Evolutionary conservation across 1,284 basidiomycete genomes (phyloP), one percentile per base, ranked within the genome.

Genomic region (Exsudoporus floridanus): DNA sequence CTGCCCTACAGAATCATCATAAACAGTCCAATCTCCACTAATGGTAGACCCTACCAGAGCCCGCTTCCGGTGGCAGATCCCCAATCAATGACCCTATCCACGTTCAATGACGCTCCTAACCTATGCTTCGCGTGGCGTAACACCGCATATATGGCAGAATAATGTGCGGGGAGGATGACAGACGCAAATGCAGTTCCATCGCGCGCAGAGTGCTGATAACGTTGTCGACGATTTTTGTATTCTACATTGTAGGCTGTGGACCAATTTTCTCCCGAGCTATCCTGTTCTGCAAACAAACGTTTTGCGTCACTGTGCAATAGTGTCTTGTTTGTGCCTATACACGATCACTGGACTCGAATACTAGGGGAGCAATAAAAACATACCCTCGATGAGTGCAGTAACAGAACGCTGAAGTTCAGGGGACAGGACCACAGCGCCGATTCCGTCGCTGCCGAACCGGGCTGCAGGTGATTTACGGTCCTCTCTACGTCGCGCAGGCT

Each of bases 381-480:
- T 56, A 88, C 88, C 79, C 55, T 79, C 73, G 55, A 90, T 84
- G 50, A 89, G 70, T 18, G 69, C 60, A 41, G 76, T 75, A 52
- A 89, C 81, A 14, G 81, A 69, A n/a, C 74, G 70, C 55, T 82
- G 80, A 51, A 95, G 75, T 66, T 91, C 83, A 10, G 77, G 67
- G 2, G 92, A 87, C 10, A 95, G 64, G 9, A 86, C 73, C 12
- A 92, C 80, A 50, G 83, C 73, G 8, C 90, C 88, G 46, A 92
- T 77, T 28, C 77, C 71, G 56, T 84, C 79, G 58, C 86, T 88
- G 16, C 92, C 92, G 68, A 91, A 88, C 13, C 77, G 70, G 19
- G 91, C 89, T 27, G 92, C 91, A 46, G 92, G 90, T 21, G 90
- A 92, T 63, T 89, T 88, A 52, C 88, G 73, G 40, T 79, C 74